phyloP scores from a whole-genome alignment of 2,329 filamentous ascomycete genomes.

The Phialophora expanda region DNA sequence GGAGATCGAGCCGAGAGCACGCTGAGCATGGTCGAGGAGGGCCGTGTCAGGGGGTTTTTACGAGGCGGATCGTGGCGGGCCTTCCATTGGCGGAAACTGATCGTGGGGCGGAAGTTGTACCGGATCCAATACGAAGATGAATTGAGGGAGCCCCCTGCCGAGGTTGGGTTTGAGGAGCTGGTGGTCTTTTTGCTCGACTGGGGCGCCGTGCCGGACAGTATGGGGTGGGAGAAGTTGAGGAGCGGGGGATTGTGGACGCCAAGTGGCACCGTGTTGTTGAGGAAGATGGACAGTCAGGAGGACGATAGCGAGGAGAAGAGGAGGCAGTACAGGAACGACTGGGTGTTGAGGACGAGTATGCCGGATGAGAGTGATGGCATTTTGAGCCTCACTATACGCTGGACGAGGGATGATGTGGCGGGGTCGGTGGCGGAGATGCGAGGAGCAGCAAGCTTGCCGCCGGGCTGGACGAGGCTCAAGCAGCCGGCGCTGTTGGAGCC shows the following conservation, averaged over 20 bases:
- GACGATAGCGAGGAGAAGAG: slow-evolving; percentile 9
- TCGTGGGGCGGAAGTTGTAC: slow-evolving; percentile 66
- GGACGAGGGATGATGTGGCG: slow-evolving; percentile 49
- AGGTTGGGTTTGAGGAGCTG: slow-evolving; percentile 64
- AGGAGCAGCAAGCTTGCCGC: slow-evolving; percentile 59
- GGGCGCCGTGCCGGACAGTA: slow-evolving; percentile 65
- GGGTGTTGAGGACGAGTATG: slow-evolving; percentile 59
- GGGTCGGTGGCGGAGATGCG: slow-evolving; percentile 57
- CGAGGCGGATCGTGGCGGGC: slow-evolving; percentile 68
- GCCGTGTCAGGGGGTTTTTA: slow-evolving; percentile 54
- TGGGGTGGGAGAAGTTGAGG: slow-evolving; percentile 63
- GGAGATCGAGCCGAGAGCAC: slow-evolving; percentile 30
- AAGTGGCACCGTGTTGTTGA: slow-evolving; percentile 62
- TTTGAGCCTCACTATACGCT: slow-evolving; percentile 62
- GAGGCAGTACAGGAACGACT: slow-evolving; percentile 52
- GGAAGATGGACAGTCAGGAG: slow-evolving; percentile 48
- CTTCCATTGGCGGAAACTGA: slow-evolving; percentile 69
- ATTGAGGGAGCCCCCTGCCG: slow-evolving; percentile 54
- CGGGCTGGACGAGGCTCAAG: slow-evolving; percentile 58
- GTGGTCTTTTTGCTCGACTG: slow-evolving; percentile 67
- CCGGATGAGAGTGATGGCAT: slow-evolving; percentile 66
- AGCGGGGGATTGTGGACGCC: slow-evolving; percentile 67
- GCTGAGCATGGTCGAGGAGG: slow-evolving; percentile 36
- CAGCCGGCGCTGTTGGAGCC: slow-evolving; percentile 35
- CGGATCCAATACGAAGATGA: slow-evolving; percentile 65